Base-by-base conservation (phyloP, 2,329 filamentous ascomycete species). In the Xylariaceae sp. region DNA sequence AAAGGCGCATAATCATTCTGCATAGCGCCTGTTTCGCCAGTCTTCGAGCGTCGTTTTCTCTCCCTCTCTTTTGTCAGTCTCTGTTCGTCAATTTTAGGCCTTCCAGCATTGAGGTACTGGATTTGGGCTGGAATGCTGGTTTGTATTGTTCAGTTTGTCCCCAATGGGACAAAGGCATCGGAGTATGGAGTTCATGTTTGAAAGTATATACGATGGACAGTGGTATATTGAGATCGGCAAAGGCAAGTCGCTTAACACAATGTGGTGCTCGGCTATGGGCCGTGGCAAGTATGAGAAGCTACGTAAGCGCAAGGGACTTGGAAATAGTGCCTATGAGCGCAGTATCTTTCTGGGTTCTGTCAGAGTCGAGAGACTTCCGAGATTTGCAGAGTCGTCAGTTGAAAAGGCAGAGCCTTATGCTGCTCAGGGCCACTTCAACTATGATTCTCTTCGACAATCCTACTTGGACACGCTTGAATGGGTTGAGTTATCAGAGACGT, bases 11-110 rank as follows among this genome's bases (percentile, higher is more conserved):
- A 44, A 54, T 51, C 40, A 51, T 50, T 52, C 40, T 56, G 55
- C 55, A 58, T 56, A 49, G 55, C 53, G 53, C 47, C 55, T 51
- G 55, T 47, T 45, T 45, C 43, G 45, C 54, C 44, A 48, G 47
- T 35, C 17, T 51, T 54, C 53, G 46, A 14, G 45, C 48, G 31
- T 39, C 36, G 11, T 48, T 52, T 43, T 36, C 18, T 27, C 22
- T 31, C 18, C 22, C 22, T 31, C 19, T 38, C 48, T 48, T 44
- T 44, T 52, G 46, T 54, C 19, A 45, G 27, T 39, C 17, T 51
- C 47, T 40, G 15, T 47, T 19, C 40, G 30, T 18, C 38, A 45
- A 31, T 39, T 45, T 41, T 4, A 27, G 22, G 22, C 22, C 22
- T 27, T 4, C 22, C 22, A 27, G 22, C 22, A 27, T 27, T 27